Evolutionary conservation across 208 protist species (phyloP).

Genomic region (Trypanosoma brucei): DNA sequence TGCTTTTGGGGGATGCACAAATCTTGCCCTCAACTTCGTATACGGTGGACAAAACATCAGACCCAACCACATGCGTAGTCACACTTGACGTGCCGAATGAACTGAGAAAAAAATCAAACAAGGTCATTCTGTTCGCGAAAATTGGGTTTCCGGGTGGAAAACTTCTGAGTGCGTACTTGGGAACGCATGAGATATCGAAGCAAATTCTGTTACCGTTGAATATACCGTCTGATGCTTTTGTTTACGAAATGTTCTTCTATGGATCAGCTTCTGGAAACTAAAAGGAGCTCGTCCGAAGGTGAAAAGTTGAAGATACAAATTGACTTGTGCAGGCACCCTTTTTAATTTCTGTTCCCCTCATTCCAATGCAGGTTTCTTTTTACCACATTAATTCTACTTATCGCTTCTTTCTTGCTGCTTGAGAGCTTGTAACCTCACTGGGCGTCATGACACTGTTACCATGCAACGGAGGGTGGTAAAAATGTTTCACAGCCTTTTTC

Average conservation of each 20-base stretch:
- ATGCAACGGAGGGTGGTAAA: no score
- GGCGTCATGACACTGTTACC: no score
- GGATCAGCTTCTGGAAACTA: conserved; percentile 6
- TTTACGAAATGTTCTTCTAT: conserved; percentile 19
- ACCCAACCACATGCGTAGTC: conserved; percentile 21
- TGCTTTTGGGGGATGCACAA: conserved; percentile 11
- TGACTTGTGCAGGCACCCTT: not conserved
- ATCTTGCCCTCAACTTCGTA: not conserved
- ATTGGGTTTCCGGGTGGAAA: conserved; percentile 1
- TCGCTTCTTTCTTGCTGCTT: no score
- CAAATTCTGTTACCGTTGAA: conserved; percentile 14
- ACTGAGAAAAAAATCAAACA: conserved; percentile 1
- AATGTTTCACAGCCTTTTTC: no score
- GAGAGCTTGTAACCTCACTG: no score
- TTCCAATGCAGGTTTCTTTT: no score
- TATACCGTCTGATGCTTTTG: conserved; percentile 7
- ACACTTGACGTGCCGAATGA: conserved; percentile 16
- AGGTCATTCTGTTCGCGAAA: conserved; percentile 30
- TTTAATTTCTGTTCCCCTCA: no score
- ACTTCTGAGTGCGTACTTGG: conserved; percentile 27
- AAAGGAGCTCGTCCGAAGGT: not conserved
- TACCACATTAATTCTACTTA: no score
- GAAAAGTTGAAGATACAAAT: conserved; percentile 7
- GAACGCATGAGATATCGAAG: conserved; percentile 26
- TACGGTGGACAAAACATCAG: conserved; percentile 11